Evolutionary conservation across 768 basidiomycete genomes (phyloP).

Genomic region (Boletus rubescentipes): DNA sequence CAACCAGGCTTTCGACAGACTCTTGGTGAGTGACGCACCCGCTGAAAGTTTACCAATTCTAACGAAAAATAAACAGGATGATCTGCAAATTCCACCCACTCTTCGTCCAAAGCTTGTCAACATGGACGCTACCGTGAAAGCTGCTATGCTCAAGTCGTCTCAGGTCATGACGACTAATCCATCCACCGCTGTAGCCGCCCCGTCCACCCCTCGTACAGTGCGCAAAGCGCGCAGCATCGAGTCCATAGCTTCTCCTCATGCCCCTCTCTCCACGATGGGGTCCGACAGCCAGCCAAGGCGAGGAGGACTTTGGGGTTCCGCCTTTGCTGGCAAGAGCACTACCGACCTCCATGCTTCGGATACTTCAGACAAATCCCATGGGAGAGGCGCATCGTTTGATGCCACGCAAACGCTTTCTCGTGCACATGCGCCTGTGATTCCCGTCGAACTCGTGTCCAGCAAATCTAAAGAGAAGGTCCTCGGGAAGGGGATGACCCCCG

Average conservation of each 20-base stretch:
- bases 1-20: conserved; percentile 74
- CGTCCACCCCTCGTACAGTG: conserved; percentile 53
- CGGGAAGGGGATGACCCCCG: conserved; percentile 58
- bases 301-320: conserved; percentile 24
- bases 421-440: conserved; percentile 48
- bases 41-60: neutral
- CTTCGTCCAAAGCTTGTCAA: conserved; percentile 75
- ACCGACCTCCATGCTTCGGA: conserved; percentile 28
- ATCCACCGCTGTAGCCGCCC: conserved; percentile 27
- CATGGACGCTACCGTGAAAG: conserved; percentile 86
- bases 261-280: conserved; percentile 38
- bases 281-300: conserved; percentile 33
- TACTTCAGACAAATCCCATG: conserved; percentile 41
- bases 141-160: conserved; percentile 88
- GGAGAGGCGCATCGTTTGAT: conserved; percentile 64
- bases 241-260: conserved; percentile 56
- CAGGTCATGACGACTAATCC: conserved; percentile 54
- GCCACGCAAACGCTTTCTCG: conserved; percentile 50
- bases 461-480: conserved; percentile 53
- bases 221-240: conserved; percentile 75
- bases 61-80: conserved; percentile 54
- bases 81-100: conserved; percentile 80
- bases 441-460: conserved; percentile 35
- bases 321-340: conserved; percentile 32
- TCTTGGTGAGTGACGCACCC: conserved; percentile 56